Percentiles rank a stretch among this genome's conserved stretches.
Conservation (phyloP, 371 early-diverging fungal genomes). For the Mucor sp. region DNA sequence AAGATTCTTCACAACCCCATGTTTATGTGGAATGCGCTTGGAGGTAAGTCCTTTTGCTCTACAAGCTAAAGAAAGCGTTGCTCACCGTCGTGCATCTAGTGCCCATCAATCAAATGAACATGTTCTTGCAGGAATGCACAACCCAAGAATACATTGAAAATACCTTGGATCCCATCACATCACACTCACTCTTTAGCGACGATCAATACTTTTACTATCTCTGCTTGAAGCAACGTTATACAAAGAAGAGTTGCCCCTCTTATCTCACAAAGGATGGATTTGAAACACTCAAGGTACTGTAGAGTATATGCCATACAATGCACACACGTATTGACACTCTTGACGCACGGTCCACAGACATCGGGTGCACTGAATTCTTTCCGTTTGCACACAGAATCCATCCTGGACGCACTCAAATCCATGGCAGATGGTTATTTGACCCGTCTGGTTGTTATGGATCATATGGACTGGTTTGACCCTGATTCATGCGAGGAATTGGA, state of each 20-base stretch:
- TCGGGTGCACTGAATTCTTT: conserved; percentile 62
- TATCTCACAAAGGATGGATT: conserved; percentile 77
- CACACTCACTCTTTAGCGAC: conserved; percentile 57
- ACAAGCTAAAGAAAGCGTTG: not conserved
- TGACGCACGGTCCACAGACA: conserved; percentile 17
- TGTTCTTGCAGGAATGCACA: conserved; percentile 80
- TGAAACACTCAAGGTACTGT: conserved; percentile 51
- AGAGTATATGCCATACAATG: too few relatives aligned
- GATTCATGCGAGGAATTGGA: conserved; percentile 57
- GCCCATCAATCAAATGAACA: conserved; percentile 86
- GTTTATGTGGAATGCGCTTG: conserved; percentile 87
- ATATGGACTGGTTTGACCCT: conserved; percentile 84
- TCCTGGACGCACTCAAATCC: conserved; percentile 62
- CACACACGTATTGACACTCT: not conserved
- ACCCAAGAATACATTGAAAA: conserved; percentile 80
- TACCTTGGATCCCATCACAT: conserved; percentile 80
- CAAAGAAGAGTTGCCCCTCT: conserved; percentile 65
- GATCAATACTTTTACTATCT: conserved; percentile 89
- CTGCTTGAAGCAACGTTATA: conserved; percentile 73
- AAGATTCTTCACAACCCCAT: conserved; percentile 74
- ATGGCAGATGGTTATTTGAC: conserved; percentile 69
- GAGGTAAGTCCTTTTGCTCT: conserved; percentile 40
- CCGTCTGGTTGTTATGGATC: conserved; percentile 85
- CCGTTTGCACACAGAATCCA: conserved; percentile 79
- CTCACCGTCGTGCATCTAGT: conserved; percentile 39